These are phyloP conservation scores for Vitis hybrid DNA, from an alignment of 177 flowering plant species.

Conservation along the genomic window DNA sequence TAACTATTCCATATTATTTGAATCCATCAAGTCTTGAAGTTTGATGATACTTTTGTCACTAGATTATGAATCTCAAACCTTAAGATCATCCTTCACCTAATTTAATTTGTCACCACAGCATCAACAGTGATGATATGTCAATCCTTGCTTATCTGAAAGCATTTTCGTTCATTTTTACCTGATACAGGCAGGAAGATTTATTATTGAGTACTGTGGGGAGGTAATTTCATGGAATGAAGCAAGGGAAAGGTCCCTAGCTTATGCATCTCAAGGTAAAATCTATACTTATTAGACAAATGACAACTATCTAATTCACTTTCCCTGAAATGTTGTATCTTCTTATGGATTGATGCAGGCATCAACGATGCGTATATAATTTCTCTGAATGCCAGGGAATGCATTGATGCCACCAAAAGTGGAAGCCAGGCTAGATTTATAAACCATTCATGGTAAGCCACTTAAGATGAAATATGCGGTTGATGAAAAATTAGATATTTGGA, in stretches of 20 bases:
- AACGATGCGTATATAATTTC: constrained; percentile 90
- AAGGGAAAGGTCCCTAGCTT: constrained; percentile 66
- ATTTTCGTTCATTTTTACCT: neutral
- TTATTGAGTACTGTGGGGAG: constrained; percentile 97
- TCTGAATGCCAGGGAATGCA: constrained; percentile 66
- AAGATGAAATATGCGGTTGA: neutral
- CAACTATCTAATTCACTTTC: constrained; percentile 3
- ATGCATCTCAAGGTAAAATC: constrained; percentile 69
- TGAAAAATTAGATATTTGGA: neutral
- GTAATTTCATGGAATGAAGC: constrained; percentile 93
- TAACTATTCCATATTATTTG: too few relatives aligned
- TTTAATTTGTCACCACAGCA: too few relatives aligned
- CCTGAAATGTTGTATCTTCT: constrained; percentile 1
- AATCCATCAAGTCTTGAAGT: too few relatives aligned
- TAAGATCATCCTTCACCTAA: too few relatives aligned
- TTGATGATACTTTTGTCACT: too few relatives aligned
- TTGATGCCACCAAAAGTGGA: constrained; percentile 95
- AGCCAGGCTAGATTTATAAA: constrained; percentile 94
- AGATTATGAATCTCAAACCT: too few relatives aligned
- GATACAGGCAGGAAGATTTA: constrained; percentile 74
- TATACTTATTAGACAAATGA: neutral
- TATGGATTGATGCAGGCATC: constrained; percentile 55
- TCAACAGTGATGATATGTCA: too few relatives aligned
- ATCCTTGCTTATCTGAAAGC: too few relatives aligned
- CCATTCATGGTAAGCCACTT: constrained; percentile 86